phyloP scores from a whole-genome alignment of 1,139 yeast genomes.

The Waltiozyma sp. region DNA sequence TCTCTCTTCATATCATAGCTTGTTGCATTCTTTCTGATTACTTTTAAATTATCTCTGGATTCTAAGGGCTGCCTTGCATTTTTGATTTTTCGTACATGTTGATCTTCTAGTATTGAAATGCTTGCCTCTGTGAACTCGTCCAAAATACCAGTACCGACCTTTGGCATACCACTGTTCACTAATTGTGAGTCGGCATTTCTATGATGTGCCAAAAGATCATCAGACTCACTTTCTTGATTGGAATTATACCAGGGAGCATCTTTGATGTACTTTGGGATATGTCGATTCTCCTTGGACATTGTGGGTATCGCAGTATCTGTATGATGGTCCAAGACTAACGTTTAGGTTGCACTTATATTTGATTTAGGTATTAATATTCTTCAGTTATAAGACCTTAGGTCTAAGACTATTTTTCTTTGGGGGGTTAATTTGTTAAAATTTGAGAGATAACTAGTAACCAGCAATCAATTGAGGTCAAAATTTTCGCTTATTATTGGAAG shows the following conservation, averaged over 20 bases:
- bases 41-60: not conserved
- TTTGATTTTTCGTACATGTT: not conserved
- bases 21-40: slow-evolving; percentile 27
- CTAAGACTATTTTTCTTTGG: too few relatives aligned
- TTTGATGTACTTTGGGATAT: slow-evolving; percentile 35
- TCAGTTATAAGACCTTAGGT: too few relatives aligned
- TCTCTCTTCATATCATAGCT: slow-evolving; percentile 64
- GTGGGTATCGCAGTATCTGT: not conserved
- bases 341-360: not conserved
- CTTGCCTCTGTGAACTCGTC: slow-evolving; percentile 20
- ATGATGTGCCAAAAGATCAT: slow-evolving; percentile 33
- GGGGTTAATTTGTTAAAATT: too few relatives aligned
- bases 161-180: slow-evolving; percentile 23
- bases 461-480: too few relatives aligned
- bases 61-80: not conserved
- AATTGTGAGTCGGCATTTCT: slow-evolving; percentile 25
- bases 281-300: slow-evolving; percentile 20
- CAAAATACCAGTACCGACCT: slow-evolving; percentile 25
- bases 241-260: slow-evolving; percentile 41
- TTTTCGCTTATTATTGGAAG: too few relatives aligned
- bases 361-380: too few relatives aligned
- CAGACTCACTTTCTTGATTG: not conserved
- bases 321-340: too few relatives aligned
- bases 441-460: too few relatives aligned
- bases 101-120: too few relatives aligned